phyloP scores from a whole-genome alignment of 2,329 filamentous ascomycete genomes.

The Ophiostoma ips region DNA sequence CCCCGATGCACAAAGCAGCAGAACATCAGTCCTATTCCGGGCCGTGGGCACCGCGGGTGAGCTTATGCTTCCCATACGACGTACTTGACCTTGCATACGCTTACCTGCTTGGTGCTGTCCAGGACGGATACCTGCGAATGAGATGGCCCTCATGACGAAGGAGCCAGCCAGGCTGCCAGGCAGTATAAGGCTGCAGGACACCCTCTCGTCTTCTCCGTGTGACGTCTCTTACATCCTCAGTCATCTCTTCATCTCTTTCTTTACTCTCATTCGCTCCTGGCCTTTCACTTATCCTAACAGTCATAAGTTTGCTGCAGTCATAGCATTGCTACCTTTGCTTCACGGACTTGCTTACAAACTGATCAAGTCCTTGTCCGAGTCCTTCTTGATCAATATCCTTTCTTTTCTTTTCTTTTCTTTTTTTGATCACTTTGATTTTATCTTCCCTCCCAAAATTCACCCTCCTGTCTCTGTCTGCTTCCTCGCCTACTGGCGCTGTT shows the following conservation, averaged over 20 bases:
- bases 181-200: slow-evolving; percentile 42
- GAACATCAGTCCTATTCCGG: slow-evolving; percentile 7
- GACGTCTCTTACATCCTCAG: slow-evolving; percentile 17
- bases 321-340: slow-evolving; percentile 11
- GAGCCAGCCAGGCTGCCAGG: slow-evolving; percentile 23
- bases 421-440: neutral
- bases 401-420: neutral
- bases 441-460: neutral
- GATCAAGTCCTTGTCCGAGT: too few species aligned
- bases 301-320: too few species aligned
- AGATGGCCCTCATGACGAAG: slow-evolving; percentile 19
- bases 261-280: slow-evolving; percentile 16
- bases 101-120: too few species aligned
- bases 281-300: neutral
- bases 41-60: too few species aligned
- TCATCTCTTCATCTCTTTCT: slow-evolving; percentile 12
- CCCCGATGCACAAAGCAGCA: slow-evolving; percentile 15
- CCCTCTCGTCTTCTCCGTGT: slow-evolving; percentile 16
- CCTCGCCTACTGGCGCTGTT: too few species aligned
- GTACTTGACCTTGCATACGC: slow-evolving; percentile 12
- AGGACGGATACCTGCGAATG: neutral
- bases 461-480: neutral
- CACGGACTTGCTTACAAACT: neutral
- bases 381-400: slow-evolving; percentile 2
- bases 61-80: too few species aligned